phyloP scores from a whole-genome alignment of 2,329 filamentous ascomycete genomes.

The Waltergamsia citrina region DNA sequence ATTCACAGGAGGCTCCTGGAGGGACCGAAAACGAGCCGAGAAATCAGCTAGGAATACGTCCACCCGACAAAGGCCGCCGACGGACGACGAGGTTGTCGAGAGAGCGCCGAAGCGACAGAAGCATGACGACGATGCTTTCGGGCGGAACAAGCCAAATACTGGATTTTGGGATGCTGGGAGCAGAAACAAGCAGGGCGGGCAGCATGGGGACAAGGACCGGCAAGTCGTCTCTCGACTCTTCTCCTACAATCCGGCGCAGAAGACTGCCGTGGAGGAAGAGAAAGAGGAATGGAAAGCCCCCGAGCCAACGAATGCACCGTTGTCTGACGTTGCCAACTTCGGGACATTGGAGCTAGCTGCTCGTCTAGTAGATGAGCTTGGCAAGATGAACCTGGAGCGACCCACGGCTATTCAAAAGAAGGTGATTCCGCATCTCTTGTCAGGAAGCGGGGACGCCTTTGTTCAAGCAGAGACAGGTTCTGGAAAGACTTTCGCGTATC shows the following conservation, averaged over 20 bases:
- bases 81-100: conserved; percentile 13
- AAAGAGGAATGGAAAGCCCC: conserved; percentile 43
- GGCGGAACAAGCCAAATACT: neutral
- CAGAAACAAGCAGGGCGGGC: conserved; percentile 6
- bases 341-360: conserved; percentile 75
- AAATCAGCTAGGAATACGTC: conserved; percentile 19
- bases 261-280: conserved; percentile 45
- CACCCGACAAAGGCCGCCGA: conserved; percentile 9
- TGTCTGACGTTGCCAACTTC: conserved; percentile 79
- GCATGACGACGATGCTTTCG: conserved; percentile 15
- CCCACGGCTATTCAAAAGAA: conserved; percentile 94
- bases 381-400: conserved; percentile 79
- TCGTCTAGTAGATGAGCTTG: conserved; percentile 71
- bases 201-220: conserved; percentile 15
- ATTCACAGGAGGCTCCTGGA: conserved; percentile 90
- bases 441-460: conserved; percentile 81
- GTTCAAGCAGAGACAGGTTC: conserved; percentile 96
- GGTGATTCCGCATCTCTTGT: conserved; percentile 70
- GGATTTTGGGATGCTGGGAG: conserved; percentile 1
- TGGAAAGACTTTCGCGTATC: conserved; percentile 93
- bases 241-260: conserved; percentile 73
- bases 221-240: conserved; percentile 87
- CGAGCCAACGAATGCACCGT: conserved; percentile 82
- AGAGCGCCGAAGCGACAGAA: conserved; percentile 37
- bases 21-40: conserved; percentile 68